Evolutionary conservation across 129 eudicot species (phyloP), one percentile per base, ranked within the genome.

Genomic region (Chrysanthemum lavandulifolium): DNA sequence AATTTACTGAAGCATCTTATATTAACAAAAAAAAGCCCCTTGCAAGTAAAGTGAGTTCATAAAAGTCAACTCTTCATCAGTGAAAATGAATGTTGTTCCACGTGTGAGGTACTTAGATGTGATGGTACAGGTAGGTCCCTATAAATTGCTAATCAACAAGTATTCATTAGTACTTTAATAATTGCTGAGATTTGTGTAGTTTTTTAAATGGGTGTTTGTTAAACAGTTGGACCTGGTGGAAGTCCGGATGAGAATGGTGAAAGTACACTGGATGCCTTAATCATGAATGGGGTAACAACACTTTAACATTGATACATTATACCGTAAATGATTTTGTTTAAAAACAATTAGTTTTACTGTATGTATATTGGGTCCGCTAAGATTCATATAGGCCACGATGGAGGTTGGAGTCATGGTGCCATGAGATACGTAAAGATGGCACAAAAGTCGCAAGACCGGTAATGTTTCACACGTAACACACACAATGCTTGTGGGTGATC

Each of bases 161-260:
- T 5, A 73, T 18, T 73, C 48, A 25, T 25, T 25, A 25, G 27
- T 25, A 25, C 27, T 25, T 25, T 25, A 25, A 25, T 25, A 25
- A 25, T 25, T 25, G 27, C 27, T 0, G 27, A 25, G 27, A 25
- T 25, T 25, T 25, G 1, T 25, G 2, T 25, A 25, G 27, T 25
- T 25, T 25, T 25, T 25, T 25, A 25, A 25, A 25, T 25, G 27
- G 27, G 27, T 25, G 27, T 50, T 62, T 81, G 31, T 51, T 3
- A 40, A 80, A 67, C 86, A 92, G 98, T 93, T 90, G 98, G 98
- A 60, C 98, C 98, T 68, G 98, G 98, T 78, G 98, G 98, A 59
- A 93, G 97, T 75, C 98, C 98, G 68, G 96, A 93, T 81, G 98
- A 93, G 84, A 84, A 87, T 73, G 86, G 97, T 19, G 98, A 93